phyloP scores from a whole-genome alignment of 192 early-diverging fungal genomes.

The Podila epicladia region DNA sequence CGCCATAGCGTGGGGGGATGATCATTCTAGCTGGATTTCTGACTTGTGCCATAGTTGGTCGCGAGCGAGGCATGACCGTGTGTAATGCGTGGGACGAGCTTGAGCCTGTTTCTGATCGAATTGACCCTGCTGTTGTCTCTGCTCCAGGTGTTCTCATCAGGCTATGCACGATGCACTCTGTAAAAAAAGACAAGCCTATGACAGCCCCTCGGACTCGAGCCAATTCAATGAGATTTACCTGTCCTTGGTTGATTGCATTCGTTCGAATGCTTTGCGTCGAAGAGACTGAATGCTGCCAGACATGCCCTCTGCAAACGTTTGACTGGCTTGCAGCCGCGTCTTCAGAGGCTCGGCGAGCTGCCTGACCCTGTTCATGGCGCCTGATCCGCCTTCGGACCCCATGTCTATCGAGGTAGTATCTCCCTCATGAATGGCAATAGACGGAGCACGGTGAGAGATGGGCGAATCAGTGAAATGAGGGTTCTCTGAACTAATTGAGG shows the following conservation, averaged over 20 bases:
- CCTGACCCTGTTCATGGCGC: neutral
- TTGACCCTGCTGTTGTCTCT: neutral
- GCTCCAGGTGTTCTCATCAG: neutral
- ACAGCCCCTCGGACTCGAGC: too few species aligned
- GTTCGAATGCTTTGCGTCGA: constrained; percentile 21
- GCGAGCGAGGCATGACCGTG: constrained; percentile 24
- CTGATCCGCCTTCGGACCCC: neutral
- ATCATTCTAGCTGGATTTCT: constrained; percentile 33
- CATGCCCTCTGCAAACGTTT: constrained; percentile 44
- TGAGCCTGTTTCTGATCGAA: neutral
- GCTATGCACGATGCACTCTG: neutral
- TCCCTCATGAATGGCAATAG: neutral
- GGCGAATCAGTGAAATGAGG: neutral
- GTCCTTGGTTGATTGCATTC: constrained; percentile 11
- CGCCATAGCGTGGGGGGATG: constrained; percentile 39
- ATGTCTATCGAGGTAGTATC: neutral
- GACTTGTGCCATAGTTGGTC: constrained; percentile 32
- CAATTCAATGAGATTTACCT: neutral
- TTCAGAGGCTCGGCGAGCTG: constrained; percentile 5
- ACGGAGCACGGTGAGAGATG: neutral
- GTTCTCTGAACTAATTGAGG: neutral
- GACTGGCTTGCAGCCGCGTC: constrained; percentile 5
- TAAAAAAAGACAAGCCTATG: too few species aligned
- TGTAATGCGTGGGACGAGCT: neutral
- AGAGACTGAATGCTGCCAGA: constrained; percentile 13